Evolutionary conservation across 306 rosid genomes (phyloP), one percentile per base, ranked within the genome.

Genomic region (Arachis stenosperma): DNA sequence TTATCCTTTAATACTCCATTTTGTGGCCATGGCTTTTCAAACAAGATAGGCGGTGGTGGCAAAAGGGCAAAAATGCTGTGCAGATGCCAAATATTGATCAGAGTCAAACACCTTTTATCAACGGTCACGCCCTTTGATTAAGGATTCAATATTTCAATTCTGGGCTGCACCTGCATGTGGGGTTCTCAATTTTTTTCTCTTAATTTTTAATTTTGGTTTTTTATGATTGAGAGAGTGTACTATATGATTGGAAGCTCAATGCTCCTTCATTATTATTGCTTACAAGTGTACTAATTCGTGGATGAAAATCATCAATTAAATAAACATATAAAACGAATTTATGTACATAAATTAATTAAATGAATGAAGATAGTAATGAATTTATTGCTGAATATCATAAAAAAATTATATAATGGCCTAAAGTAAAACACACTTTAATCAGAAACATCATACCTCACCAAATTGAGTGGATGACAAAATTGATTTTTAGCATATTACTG

Each of bases 121-220:
- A 47, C 27, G 77, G 76, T 50, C 71, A 48, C 54, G 62, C 82
- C 76, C 85, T 55, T 3, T 67, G 72, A 69, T 65, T 66, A 64
- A 70, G 77, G 76, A 61, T 33, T 82, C 81, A 58, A 46, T 47
- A 74, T 56, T 33, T 82, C 81, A 58, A 46, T 47, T 73, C 75
- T 85, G 75, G 88, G 79, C 37, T 33, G 37, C 37, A 33, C 27
- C 17, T 67, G 84, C 96, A 90, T 88, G 90, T 88, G 96, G 66
- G 75, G 70, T 13, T 44, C 64, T 69, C 29, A 74, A 77, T 87
- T 56, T 86, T 86, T 33, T 33, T 33, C 4, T 33, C 2, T 33
- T 33, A 2, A 33, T 33, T 33, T 33, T 33, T 33, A 33, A 33
- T 33, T 33, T 33, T 33, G 37, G 9, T 73, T 73, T 65, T 41